Percentiles rank a stretch among this genome's conserved stretches.
Evolutionary conservation across 495 filamentous ascomycete genomes (phyloP).

Genomic region (Thermothielavioides terrestris): DNA sequence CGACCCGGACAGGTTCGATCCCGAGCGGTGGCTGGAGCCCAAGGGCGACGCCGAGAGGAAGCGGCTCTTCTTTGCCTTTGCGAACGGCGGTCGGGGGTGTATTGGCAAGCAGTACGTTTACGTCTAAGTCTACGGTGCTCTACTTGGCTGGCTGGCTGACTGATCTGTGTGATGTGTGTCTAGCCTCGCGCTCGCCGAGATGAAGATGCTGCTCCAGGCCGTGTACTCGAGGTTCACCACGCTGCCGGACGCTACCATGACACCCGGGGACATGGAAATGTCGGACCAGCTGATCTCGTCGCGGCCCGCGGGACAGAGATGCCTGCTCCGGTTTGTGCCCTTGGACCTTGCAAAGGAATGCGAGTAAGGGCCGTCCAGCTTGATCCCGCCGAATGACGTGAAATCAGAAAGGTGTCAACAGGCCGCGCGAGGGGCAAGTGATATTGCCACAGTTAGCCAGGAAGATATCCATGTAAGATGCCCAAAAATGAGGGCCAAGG

Average conservation of each 20-base stretch:
- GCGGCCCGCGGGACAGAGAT: slow-evolving; percentile 47
- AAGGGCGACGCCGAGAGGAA: slow-evolving; percentile 42
- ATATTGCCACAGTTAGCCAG: no score
- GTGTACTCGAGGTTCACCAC: slow-evolving; percentile 52
- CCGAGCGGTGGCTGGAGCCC: slow-evolving; percentile 55
- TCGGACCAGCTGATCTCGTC: slow-evolving; percentile 55
- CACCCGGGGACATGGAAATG: slow-evolving; percentile 44
- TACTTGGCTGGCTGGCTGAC: no score
- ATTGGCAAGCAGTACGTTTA: slow-evolving; percentile 47
- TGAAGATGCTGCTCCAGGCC: slow-evolving; percentile 51
- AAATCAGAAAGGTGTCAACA: no score
- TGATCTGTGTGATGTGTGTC: no score
- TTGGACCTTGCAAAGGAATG: not conserved
- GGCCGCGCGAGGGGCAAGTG: no score
- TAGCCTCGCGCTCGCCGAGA: slow-evolving; percentile 57
- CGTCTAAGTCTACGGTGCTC: not conserved
- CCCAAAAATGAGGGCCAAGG: no score
- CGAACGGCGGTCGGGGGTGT: slow-evolving; percentile 48
- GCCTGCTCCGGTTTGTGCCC: slow-evolving; percentile 36
- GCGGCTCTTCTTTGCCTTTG: slow-evolving; percentile 43
- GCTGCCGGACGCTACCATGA: slow-evolving; percentile 44
- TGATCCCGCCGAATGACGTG: no score
- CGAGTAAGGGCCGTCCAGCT: not conserved
- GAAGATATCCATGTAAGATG: no score
- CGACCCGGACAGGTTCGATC: slow-evolving; percentile 46